Evolutionary conservation across 108 stramenopile species (phyloP), one percentile per base, ranked within the genome.

Genomic region (Cyclostephanos invisitatus): DNA sequence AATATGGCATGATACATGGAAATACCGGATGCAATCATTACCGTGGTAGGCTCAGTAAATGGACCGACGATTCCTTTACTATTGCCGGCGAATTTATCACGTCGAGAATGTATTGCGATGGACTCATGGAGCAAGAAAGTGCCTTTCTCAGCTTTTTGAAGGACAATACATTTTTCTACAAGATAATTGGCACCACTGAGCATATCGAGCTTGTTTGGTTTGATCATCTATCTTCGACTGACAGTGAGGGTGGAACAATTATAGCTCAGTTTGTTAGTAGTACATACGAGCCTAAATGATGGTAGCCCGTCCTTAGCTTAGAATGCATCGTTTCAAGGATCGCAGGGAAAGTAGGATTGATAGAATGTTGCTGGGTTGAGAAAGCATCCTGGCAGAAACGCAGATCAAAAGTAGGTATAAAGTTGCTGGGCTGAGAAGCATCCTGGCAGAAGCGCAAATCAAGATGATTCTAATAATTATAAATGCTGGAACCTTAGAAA

Each of bases 81-180:
- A 40, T 21, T 61, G 36, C 7, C 0, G 60, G 18, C 9, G 5
- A 36, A 18, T 61, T 61, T 21, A 3, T 21, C 0, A 61, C 60
- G 40, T 42, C 60, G 4, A 61, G 60, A 61, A 29, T 38, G 28
- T 61, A 37, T 42, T 61, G 60, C 17, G 20, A n/a, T 6, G 60
- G 60, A 37, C 10, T 37, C 36, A 61, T 61, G 60, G 60, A 61
- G n/a, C 60, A 61, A 29, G 60, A 61, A 61, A n/a, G 40, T 5
- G 18, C 2, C 5, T 61, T 21, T 42, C 35, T 61, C 20, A 11
- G 36, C 36, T 40, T 37, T 18, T 61, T 61, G 60, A 38, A 61
- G 29, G 22, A 42, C 37, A 22, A n/a, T 15, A 40, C 60, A 21
- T 17, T 61, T 21, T 37, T 38, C 60, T 61, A 61, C 20, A 17